A percentile compares a stretch with the other conserved stretches of the same genome.
These are phyloP conservation scores for Emericellopsis terricola DNA, from an alignment of 495 filamentous ascomycete genomes.

Conservation along the genomic window DNA sequence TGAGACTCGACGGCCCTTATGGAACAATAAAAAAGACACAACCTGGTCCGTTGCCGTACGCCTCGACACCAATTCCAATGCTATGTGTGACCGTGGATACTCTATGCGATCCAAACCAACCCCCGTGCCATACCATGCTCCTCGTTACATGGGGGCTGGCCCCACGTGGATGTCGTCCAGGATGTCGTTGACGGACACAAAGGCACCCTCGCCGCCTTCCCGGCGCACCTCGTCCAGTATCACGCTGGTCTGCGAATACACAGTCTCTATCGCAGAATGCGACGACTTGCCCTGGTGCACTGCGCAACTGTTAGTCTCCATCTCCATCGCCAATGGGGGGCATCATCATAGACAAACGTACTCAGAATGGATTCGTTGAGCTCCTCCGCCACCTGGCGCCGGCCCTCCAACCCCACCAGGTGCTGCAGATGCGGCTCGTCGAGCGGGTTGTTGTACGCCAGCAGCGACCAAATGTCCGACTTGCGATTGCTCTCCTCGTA, in stretches of 20 bases:
- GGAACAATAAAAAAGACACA: no score
- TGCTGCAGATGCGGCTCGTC: constrained; percentile 59
- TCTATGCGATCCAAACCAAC: no score
- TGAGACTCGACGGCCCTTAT: no score
- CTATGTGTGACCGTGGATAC: no score
- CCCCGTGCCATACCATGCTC: no score
- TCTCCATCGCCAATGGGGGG: not conserved
- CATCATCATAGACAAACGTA: constrained; percentile 17
- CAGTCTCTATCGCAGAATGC: constrained; percentile 65
- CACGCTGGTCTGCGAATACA: constrained; percentile 76
- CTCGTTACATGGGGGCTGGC: no score
- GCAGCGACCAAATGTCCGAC: constrained; percentile 71
- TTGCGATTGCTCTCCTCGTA: constrained; percentile 54
- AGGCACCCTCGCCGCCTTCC: constrained; percentile 69
- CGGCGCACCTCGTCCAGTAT: constrained; percentile 68
- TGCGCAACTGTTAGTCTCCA: constrained; percentile 19
- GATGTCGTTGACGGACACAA: constrained; percentile 67
- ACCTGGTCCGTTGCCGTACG: no score
- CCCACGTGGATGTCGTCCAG: constrained; percentile 28
- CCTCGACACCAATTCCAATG: no score
- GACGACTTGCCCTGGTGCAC: constrained; percentile 83
- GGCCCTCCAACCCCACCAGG: constrained; percentile 55
- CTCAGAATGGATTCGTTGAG: constrained; percentile 87
- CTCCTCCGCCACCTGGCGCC: constrained; percentile 77
- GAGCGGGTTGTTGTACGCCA: constrained; percentile 71